phyloP scores from a whole-genome alignment of 306 rosid genomes.

The Cyamopsis tetragonoloba region DNA sequence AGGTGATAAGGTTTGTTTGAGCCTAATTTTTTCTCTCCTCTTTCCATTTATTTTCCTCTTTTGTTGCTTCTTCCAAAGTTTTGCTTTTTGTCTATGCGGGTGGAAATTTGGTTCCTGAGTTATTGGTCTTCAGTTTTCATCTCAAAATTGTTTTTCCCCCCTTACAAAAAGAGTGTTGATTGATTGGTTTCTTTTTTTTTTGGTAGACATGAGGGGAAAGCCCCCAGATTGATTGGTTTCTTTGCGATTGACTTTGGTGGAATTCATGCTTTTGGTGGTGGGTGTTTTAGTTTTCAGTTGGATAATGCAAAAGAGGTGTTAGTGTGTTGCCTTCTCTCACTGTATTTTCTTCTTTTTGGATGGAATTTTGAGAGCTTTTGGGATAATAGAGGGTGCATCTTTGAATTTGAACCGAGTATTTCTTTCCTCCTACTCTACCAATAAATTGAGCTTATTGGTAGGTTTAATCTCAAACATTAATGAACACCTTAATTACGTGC shows the following conservation, averaged over 20 bases:
- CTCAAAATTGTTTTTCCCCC: too few relatives aligned
- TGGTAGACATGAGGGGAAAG: too few relatives aligned
- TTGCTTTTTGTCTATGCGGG: neutral
- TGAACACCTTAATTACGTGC: neutral
- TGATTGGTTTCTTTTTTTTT: too few relatives aligned
- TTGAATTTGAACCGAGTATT: conserved; percentile 4
- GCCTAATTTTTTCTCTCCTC: conserved; percentile 2
- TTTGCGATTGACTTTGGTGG: neutral
- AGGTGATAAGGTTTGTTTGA: conserved; percentile 87
- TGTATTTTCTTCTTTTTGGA: neutral
- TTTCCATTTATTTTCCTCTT: neutral
- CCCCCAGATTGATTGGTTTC: conserved; percentile 7
- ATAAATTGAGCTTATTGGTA: neutral
- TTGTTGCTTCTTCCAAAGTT: neutral
- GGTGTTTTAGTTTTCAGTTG: conserved; percentile 16
- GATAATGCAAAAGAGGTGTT: neutral
- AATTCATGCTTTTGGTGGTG: neutral
- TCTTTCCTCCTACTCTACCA: neutral
- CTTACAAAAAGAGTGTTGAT: too few relatives aligned
- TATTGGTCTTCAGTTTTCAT: neutral
- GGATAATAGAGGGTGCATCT: neutral
- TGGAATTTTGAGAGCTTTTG: neutral
- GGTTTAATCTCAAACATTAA: neutral
- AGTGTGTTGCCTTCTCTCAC: neutral
- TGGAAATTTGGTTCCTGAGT: conserved; percentile 18